Evolutionary conservation across 768 basidiomycete species (phyloP).

Genomic region (Lactarius deliciosus): DNA sequence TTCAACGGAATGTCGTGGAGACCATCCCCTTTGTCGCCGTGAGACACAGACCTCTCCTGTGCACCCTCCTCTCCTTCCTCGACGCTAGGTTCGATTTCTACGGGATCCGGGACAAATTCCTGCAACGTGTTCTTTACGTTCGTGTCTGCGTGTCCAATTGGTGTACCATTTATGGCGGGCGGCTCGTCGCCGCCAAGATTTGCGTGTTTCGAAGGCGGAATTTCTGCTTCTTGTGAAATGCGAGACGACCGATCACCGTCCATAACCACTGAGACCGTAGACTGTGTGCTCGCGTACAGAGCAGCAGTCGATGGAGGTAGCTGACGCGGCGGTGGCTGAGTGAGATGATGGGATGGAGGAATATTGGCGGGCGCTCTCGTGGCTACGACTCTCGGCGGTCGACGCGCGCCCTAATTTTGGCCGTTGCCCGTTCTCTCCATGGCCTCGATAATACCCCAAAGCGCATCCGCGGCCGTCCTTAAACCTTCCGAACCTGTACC

Average conservation of each 20-base stretch:
- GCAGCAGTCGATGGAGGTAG: constrained; percentile 5
- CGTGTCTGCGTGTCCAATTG: constrained; percentile 11
- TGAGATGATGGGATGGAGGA: constrained; percentile 10
- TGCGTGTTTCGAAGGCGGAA: constrained; percentile 3
- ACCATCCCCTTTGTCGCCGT: constrained; percentile 2
- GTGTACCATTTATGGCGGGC: not conserved
- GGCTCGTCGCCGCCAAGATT: not conserved
- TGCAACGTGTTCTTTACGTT: constrained; percentile 1
- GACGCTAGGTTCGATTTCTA: constrained; percentile 10
- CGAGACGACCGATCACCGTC: constrained; percentile 4
- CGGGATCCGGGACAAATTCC: not conserved
- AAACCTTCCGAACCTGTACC: constrained; percentile 73
- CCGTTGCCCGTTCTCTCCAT: constrained; percentile 3
- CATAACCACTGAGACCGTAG: not conserved
- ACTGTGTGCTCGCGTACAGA: not conserved
- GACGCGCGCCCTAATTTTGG: not conserved
- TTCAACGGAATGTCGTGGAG: not conserved
- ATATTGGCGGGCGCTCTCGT: constrained; percentile 12
- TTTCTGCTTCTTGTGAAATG: constrained; percentile 3
- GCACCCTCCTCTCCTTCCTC: constrained; percentile 13
- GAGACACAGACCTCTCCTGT: not conserved
- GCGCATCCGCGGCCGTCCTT: constrained; percentile 73
- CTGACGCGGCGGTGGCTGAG: constrained; percentile 17
- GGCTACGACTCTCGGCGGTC: not conserved
- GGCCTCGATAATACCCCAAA: constrained; percentile 44